Percentiles rank a stretch among this genome's conserved stretches.
These are phyloP conservation scores for Syncephalis plumigaleata DNA, from an alignment of 371 early-diverging fungal genomes.

Conservation along the genomic window DNA sequence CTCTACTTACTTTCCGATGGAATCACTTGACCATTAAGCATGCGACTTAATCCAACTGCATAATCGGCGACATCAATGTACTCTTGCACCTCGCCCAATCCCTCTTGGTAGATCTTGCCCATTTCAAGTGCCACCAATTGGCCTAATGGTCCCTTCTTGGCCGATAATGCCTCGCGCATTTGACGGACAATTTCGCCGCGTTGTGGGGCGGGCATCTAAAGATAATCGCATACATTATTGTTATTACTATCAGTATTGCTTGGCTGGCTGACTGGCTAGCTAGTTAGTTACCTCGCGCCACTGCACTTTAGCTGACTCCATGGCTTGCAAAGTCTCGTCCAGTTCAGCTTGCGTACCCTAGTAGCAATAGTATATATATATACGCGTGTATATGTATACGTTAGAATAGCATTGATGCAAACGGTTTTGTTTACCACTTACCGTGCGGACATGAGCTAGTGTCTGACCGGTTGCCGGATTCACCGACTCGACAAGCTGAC, in stretches of 20 bases:
- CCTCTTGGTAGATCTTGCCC: slow-evolving; percentile 92
- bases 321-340: slow-evolving; percentile 30
- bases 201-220: slow-evolving; percentile 60
- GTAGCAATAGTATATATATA: too few species aligned
- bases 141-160: slow-evolving; percentile 62
- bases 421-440: slow-evolving; percentile 15
- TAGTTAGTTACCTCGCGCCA: slow-evolving; percentile 46
- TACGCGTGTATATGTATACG: too few species aligned
- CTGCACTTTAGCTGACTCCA: slow-evolving; percentile 39
- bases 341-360: slow-evolving; percentile 29
- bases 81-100: slow-evolving; percentile 95
- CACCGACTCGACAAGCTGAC: slow-evolving; percentile 49
- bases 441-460: slow-evolving; percentile 63
- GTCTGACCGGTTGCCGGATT: slow-evolving; percentile 81
- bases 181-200: slow-evolving; percentile 87
- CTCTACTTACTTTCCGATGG: slow-evolving; percentile 68
- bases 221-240: too few species aligned
- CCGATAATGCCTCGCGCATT: slow-evolving; percentile 72
- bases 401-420: too few species aligned
- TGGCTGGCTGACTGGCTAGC: too few species aligned
- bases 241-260: too few species aligned
- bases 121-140: slow-evolving; percentile 81
- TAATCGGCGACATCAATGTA: slow-evolving; percentile 91
- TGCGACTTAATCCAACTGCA: slow-evolving; percentile 80
- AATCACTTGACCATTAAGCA: slow-evolving; percentile 71